These are phyloP conservation scores for Hyaloscypha hepaticicola DNA, from an alignment of 495 filamentous ascomycete genomes.

Conservation along the genomic window DNA sequence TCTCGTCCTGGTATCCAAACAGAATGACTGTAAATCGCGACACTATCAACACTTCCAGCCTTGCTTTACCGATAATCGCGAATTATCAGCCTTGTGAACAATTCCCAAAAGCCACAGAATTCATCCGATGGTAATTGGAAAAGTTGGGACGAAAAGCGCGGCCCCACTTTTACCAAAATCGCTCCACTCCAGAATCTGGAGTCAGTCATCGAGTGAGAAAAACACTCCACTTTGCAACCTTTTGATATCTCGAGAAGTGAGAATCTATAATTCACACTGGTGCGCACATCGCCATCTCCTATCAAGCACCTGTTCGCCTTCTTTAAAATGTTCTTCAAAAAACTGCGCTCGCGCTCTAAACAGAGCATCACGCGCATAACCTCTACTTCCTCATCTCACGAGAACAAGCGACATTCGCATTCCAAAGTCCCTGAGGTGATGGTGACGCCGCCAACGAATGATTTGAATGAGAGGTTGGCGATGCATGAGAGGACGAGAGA, in stretches of 20 bases:
- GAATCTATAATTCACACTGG: neutral
- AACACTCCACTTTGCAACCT: neutral
- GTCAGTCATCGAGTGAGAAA: neutral
- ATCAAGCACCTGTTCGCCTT: neutral
- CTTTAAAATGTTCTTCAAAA: conserved; percentile 24
- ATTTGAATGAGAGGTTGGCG: neutral
- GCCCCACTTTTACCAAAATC: neutral
- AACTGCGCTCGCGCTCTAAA: conserved; percentile 20
- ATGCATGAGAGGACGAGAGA: neutral
- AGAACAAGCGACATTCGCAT: neutral
- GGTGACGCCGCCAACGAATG: conserved; percentile 1
- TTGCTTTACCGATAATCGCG: neutral
- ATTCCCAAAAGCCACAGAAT: neutral
- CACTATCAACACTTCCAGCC: neutral
- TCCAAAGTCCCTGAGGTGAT: conserved; percentile 7
- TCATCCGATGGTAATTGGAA: neutral
- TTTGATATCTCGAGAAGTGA: neutral
- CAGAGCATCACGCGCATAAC: neutral
- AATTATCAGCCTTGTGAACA: neutral
- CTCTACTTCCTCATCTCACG: conserved; percentile 6
- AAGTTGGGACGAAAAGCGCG: neutral
- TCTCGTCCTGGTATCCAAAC: neutral
- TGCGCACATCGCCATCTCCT: neutral
- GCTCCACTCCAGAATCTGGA: neutral
- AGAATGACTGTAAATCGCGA: neutral